These are phyloP conservation scores for Cronartium quercuum DNA, from an alignment of 1,284 basidiomycete species.

Conservation along the genomic window DNA sequence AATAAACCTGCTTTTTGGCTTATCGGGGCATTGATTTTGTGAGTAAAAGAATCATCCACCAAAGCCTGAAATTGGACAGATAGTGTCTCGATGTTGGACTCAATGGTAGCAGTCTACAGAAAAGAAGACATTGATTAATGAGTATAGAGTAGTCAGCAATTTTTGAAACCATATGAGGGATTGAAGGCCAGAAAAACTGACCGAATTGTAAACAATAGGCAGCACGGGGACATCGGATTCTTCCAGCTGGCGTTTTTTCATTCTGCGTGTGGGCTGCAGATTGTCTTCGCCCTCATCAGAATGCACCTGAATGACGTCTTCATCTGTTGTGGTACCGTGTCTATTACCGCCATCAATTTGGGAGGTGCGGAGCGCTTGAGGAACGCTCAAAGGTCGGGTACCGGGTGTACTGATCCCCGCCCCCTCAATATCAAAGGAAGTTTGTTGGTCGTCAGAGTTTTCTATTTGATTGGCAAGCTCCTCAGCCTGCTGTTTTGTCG, in stretches of 20 bases:
- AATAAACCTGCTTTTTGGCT: constrained; percentile 32
- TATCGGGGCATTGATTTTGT: constrained; percentile 32
- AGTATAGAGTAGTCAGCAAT: too few species aligned
- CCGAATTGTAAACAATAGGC: constrained; percentile 34
- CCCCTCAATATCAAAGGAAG: background rate
- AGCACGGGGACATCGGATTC: background rate
- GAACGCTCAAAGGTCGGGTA: background rate
- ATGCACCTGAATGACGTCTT: background rate
- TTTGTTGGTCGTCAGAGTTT: background rate
- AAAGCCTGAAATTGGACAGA: constrained; percentile 9
- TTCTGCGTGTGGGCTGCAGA: background rate
- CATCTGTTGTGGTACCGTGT: too few species aligned
- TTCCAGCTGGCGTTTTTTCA: background rate
- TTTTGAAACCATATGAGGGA: background rate
- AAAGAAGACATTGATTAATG: background rate
- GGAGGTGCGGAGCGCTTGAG: background rate
- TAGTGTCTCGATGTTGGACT: constrained; percentile 12
- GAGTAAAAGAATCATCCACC: constrained; percentile 9
- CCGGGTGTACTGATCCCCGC: too few species aligned
- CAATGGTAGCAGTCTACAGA: constrained; percentile 21
- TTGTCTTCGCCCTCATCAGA: background rate
- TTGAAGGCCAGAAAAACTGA: too few species aligned
- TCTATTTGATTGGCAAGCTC: background rate
- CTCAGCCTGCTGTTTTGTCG: background rate
- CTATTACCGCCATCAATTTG: too few species aligned